Percentiles rank a stretch among this genome's conserved stretches.
Conservation (phyloP, 345 rosid species). For the Gossypioides kirkii region DNA sequence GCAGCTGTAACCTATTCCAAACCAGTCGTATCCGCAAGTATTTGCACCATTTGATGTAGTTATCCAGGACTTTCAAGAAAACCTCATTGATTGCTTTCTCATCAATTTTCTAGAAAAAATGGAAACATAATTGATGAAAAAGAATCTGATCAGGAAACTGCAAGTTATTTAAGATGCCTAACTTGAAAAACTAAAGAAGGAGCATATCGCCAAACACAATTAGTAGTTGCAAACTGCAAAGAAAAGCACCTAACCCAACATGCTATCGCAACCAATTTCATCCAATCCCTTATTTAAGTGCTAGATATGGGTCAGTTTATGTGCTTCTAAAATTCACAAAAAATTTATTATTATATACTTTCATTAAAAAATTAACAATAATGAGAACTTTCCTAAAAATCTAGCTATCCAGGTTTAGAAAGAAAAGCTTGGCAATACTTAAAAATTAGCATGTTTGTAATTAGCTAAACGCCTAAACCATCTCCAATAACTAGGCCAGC, state of each 20-base stretch:
- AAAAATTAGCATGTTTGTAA: background rate
- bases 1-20: slow-evolving; percentile 65
- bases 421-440: background rate
- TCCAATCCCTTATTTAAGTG: background rate
- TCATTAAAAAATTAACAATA: background rate
- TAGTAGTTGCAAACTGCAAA: background rate
- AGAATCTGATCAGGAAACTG: slow-evolving; percentile 7
- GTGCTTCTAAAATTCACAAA: background rate
- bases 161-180: background rate
- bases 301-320: background rate
- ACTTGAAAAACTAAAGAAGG: slow-evolving; percentile 5
- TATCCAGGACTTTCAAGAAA: slow-evolving; percentile 82
- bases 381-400: background rate
- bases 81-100: slow-evolving; percentile 92
- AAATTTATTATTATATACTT: background rate
- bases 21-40: slow-evolving; percentile 74
- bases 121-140: background rate
- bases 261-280: background rate
- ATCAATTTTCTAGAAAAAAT: slow-evolving; percentile 63
- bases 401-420: background rate
- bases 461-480: background rate
- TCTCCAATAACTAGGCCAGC: background rate
- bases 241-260: background rate
- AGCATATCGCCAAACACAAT: background rate
- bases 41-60: slow-evolving; percentile 97